Evolutionary conservation across 768 basidiomycete species (phyloP).

Genomic region (Suillus lakei): DNA sequence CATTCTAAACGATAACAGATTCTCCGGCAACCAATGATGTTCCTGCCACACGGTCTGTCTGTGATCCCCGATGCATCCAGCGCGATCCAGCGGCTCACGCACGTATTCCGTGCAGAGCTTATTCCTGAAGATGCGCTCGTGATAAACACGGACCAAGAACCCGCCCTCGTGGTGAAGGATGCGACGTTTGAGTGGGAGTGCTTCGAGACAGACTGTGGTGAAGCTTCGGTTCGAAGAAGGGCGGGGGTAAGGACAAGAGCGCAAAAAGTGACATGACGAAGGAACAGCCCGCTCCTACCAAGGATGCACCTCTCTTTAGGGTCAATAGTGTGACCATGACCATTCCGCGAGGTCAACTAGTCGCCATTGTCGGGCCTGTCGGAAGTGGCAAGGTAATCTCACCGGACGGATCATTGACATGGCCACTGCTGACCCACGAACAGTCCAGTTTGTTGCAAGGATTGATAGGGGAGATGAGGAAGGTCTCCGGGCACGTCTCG

Average conservation of each 20-base stretch:
- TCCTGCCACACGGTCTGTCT: slow-evolving; percentile 63
- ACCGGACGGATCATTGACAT: neutral
- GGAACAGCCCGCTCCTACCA: slow-evolving; percentile 14
- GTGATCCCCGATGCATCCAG: slow-evolving; percentile 67
- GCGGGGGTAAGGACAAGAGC: neutral
- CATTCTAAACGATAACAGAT: slow-evolving; percentile 40
- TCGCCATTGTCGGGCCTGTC: slow-evolving; percentile 70
- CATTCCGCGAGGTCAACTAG: slow-evolving; percentile 60
- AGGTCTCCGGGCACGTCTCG: slow-evolving; percentile 45
- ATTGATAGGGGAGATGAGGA: slow-evolving; percentile 75
- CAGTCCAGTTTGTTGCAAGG: slow-evolving; percentile 64
- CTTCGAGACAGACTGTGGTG: slow-evolving; percentile 15
- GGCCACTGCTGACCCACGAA: neutral
- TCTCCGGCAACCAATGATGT: slow-evolving; percentile 72
- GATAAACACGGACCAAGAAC: slow-evolving; percentile 49
- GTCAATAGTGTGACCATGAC: slow-evolving; percentile 54
- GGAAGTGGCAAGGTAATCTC: slow-evolving; percentile 62
- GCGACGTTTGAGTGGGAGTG: slow-evolving; percentile 73
- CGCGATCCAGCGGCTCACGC: slow-evolving; percentile 55
- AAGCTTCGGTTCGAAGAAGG: slow-evolving; percentile 4
- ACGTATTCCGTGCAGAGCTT: too few species aligned
- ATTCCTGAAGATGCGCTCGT: slow-evolving; percentile 42
- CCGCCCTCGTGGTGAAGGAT: slow-evolving; percentile 53
- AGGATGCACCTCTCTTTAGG: slow-evolving; percentile 41
- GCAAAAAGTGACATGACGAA: slow-evolving; percentile 15